Evolutionary conservation across 768 basidiomycete genomes (phyloP).

Genomic region (Termitomyces sp.): DNA sequence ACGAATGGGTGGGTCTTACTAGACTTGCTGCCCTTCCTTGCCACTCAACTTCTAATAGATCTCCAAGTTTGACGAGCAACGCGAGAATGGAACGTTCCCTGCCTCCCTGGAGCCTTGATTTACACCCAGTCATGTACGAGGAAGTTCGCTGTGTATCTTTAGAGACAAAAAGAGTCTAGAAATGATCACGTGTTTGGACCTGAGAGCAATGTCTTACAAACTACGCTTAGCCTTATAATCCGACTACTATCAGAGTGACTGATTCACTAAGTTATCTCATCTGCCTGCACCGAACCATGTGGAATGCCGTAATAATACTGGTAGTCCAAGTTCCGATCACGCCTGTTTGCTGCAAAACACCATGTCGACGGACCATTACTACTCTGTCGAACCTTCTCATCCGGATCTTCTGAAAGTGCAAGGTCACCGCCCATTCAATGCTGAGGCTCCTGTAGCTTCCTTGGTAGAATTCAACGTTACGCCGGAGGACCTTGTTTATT

Average conservation of each 20-base stretch:
- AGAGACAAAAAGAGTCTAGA: slow-evolving; percentile 12
- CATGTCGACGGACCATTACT: slow-evolving; percentile 52
- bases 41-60: slow-evolving; percentile 44
- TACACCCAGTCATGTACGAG: slow-evolving; percentile 1
- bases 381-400: slow-evolving; percentile 45
- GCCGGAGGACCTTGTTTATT: slow-evolving; percentile 63
- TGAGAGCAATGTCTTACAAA: background rate
- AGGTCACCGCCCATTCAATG: slow-evolving; percentile 58
- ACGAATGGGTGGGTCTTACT: slow-evolving; percentile 74
- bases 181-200: slow-evolving; percentile 15
- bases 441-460: slow-evolving; percentile 55
- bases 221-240: background rate
- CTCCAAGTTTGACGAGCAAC: slow-evolving; percentile 90
- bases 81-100: slow-evolving; percentile 90
- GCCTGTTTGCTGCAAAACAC: slow-evolving; percentile 12
- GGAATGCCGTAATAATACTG: background rate
- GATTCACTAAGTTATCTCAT: background rate
- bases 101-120: slow-evolving; percentile 72
- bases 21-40: slow-evolving; percentile 12
- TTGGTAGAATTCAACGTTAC: slow-evolving; percentile 60
- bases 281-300: slow-evolving; percentile 1
- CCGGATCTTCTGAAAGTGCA: slow-evolving; percentile 45
- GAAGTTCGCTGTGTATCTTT: slow-evolving; percentile 1
- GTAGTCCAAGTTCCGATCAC: slow-evolving; percentile 14
- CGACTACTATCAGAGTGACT: background rate